Evolutionary conservation across 345 rosid species (phyloP), one percentile per base, ranked within the genome.

Genomic region (Eucalyptus guilfoylei): DNA sequence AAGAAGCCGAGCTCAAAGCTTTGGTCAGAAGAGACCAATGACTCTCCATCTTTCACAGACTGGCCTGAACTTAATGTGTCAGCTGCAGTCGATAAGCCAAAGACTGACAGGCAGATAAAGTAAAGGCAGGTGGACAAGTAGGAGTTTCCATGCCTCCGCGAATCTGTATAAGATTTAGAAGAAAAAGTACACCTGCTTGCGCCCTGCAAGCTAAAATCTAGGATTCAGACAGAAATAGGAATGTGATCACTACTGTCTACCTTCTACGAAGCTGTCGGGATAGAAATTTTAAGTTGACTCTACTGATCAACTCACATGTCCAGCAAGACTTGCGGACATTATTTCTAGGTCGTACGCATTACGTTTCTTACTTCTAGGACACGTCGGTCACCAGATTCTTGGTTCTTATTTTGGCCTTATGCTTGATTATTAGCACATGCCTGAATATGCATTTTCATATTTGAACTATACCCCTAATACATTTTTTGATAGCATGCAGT

Each of bases 1-100:
- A 88, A 92, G 89, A 89, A 89, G 4, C 90, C 89, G 26, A 88
- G 90, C 69, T 80, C 89, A 24, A 91, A 91, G 45, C 28, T 86
- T n/a, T 62, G 72, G 49, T 64, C 26, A 9, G 87, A n/a, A 44
- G 91, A 91, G 32, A 88, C 80, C 48, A 89, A 45, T 24, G 88
- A 86, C 54, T 87, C 89, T 4, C 88, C 83, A 42, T 45, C 58
- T 80, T 34, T 55, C 11, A 87, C 24, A 23, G 89, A 37, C 42
- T 21, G 87, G 50, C 26, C 54, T 49, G 69, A 32, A 48, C 26
- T 58, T 32, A 90, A 45, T 3, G 49, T 86, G 69, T 88, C 88
- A 60, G 44, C 54, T 80, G 89, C 90, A 6, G 54, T 28, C 7
- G 89, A 87, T 34, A 44, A 88, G 12, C 69, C 89, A 4, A 34